phyloP scores from a whole-genome alignment of 345 rosid species.

The Hibiscus mutabilis region DNA sequence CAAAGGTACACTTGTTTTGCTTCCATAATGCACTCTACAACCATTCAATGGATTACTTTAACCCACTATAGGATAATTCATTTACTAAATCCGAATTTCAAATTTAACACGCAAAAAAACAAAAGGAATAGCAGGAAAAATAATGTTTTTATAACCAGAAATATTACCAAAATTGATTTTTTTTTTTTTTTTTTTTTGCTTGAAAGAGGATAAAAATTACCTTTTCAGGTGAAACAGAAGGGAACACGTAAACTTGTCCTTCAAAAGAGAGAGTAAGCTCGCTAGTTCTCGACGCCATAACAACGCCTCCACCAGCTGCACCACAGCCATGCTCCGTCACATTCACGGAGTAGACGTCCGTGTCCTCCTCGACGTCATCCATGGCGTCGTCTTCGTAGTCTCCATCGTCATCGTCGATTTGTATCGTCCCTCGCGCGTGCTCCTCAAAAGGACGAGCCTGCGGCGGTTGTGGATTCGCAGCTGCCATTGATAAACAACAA shows the following conservation, averaged over 20 bases:
- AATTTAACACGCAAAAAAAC: too few relatives aligned
- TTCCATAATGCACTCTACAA: not conserved
- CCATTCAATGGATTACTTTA: not conserved
- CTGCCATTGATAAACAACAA: constrained; percentile 27
- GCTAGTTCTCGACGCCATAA: constrained; percentile 45
- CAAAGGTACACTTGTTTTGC: not conserved
- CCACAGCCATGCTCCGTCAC: constrained; percentile 21
- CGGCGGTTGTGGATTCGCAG: constrained; percentile 48
- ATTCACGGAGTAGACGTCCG: constrained; percentile 31
- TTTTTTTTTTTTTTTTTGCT: too few relatives aligned
- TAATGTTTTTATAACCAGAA: not conserved
- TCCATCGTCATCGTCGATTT: constrained; percentile 39
- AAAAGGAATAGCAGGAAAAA: too few relatives aligned
- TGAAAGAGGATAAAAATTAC: constrained; percentile 13
- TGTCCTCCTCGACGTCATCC: constrained; percentile 42
- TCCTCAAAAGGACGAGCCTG: constrained; percentile 38
- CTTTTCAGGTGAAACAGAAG: constrained; percentile 58
- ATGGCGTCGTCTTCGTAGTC: constrained; percentile 35
- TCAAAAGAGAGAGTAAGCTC: constrained; percentile 70
- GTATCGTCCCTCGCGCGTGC: constrained; percentile 21
- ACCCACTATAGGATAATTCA: too few relatives aligned
- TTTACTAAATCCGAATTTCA: too few relatives aligned
- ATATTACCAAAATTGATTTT: too few relatives aligned
- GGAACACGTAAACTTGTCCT: constrained; percentile 73
- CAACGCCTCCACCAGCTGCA: constrained; percentile 9